Evolutionary conservation across 768 basidiomycete genomes (phyloP), one percentile per base, ranked within the genome.

Genomic region (Ephemerocybe angulata): DNA sequence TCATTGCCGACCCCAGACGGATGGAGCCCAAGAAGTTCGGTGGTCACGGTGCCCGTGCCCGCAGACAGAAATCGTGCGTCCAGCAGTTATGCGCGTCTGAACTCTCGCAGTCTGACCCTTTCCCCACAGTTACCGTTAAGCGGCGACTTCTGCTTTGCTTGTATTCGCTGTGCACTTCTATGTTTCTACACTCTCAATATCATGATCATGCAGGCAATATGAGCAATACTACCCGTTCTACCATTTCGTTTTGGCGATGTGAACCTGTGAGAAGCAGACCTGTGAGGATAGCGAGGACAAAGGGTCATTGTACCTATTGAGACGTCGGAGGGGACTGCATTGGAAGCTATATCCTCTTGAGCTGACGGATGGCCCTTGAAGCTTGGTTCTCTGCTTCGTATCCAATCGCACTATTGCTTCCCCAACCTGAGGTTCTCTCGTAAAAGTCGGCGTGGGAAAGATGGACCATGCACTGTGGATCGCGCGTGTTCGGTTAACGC

Each of bases 11-110:
- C 71, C 93, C 93, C 62, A 86, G 97, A 77, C 88, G 96, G 79
- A 91, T 90, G 88, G 96, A 98, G 74, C 96, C 96, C 65, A 98
- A 98, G 87, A 97, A 96, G 78, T 98, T 98, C 72, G 96, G 95
- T 83, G 95, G 95, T 81, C 82, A 80, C 72, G 95, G 95, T 86
- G 95, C 95, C 62, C 92, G 95, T 83, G 93, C 94, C 56, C 90
- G 94, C 79, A 88, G 94, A 76, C 95, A 97, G 81, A 97, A 96
- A 83, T 91, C 88, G 92, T 93, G 60, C 58, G 82, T 66, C 25
- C 12, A 55, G 38, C 33, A 41, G 41, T 35, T n/a, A n/a, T 42
- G n/a, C 17, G 44, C 29, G 2, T 40, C 21, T 50, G 33, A 42
- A 15, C 43, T 15, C 47, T 28, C 22, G 53, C 10, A 52, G 63